Base-by-base conservation (phyloP, 345 rosid genomes). In the Syzygium jambos region DNA sequence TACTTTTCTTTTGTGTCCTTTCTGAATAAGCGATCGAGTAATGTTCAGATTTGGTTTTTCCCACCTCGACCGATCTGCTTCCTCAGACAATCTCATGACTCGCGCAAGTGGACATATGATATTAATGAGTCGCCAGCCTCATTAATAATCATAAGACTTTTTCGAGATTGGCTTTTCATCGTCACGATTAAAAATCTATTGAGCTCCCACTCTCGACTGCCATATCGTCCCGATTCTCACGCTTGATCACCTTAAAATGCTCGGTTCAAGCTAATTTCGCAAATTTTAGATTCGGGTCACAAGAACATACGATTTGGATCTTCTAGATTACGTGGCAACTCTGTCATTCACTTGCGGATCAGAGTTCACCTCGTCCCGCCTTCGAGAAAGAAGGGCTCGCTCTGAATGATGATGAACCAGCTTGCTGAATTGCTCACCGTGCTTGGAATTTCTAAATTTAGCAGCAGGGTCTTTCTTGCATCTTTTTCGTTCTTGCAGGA, bases 111-210 rank as follows among this genome's bases (percentile, higher is more conserved):
- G 30, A 65, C 3, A 16, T 10, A 7, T 30, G 22, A 0, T 1
- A 29, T 30, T 29, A 65, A 65, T 3, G 43, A 65, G 43, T 65
- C 9, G 11, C 5, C 5, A 65, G 11, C 22, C 11, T 25, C n/a
- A 7, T 23, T 25, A 57, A 25, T 59, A 59, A 11, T 0, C 8
- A 27, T 11, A 27, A 27, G 6, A 11, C 14, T 5, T 65, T 65
- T 65, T 65, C 38, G 10, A 30, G 30, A 65, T 29, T 5, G 22
- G 11, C 11, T 65, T 5, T 65, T 15, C 1, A 7, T 11, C 46
- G 6, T 29, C 1, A n/a, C 34, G 0, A 63, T 14, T 14, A 63
- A 15, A 63, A 29, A 43, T 2, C 1, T 5, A 63, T 29, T 0
- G 21, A 63, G 10, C 22, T 29, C 38, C 8, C 5, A 9, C 21